Base-by-base conservation (phyloP, 139 green algal species). In the Nannochloris sp. region DNA sequence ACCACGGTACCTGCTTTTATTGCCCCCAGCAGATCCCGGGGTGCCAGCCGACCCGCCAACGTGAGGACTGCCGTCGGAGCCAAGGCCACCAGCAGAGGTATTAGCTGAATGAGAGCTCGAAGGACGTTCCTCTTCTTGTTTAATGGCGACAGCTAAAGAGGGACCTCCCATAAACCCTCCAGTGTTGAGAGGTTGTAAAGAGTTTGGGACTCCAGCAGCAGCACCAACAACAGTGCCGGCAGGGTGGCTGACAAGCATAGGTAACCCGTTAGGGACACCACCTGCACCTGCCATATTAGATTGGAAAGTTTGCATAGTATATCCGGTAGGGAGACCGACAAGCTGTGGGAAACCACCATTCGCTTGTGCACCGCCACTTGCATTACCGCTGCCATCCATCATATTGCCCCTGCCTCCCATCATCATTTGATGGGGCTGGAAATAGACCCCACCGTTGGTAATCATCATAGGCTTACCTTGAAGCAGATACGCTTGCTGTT, bases 1-100 rank as follows among this genome's bases (percentile, higher is more conserved):
- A 2, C 83, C 83, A 6, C 83, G 55, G 55, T 84, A 90, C 45
- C 82, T 70, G 1, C 72, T 83, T 60, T 83, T 83, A 61, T 75
- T 73, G 15, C 48, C 23, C 14, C 54, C 62, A 48, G 55, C 45
- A 63, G 63, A 9, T 34, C 13, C 10, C 9, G 31, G 60, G 29
- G 58, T 42, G 6, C 54, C 53, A 15, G 54, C 44, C 7, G 48
- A 46, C 1, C 24, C 66, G 4, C 35, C 58, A 30, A 3, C 55
- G 31, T 60, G 54, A 0, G 42, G 38, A 38, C 30, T 60, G 19
- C 29, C 61, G 42, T 61, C 61, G 6, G 37, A 61, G 3, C n/a
- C 37, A 1, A 61, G 61, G 24, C 61, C 65, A 27, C 57, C 69
- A 23, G 69, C 53, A 13, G 58, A 30, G 5, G 61, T 31, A 58